Conservation (phyloP, 2,329 filamentous ascomycete genomes). For the Cryphonectria parasitica region DNA sequence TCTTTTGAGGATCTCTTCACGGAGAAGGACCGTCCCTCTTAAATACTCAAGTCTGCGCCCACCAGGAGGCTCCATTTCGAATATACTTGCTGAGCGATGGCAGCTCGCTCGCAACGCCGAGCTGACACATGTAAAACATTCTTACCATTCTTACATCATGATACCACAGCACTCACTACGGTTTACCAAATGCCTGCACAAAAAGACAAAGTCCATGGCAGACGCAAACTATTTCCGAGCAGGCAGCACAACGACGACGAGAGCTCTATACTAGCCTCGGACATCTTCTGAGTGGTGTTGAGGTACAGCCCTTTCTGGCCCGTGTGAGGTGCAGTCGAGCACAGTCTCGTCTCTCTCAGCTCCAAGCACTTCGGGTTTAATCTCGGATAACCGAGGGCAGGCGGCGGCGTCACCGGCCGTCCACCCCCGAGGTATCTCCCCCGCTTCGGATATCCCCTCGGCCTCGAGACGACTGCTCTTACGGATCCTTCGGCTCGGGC, state of each 20-base stretch:
- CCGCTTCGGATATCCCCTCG: background rate
- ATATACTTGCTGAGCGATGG: background rate
- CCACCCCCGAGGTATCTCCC: background rate
- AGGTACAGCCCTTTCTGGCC: background rate
- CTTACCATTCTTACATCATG: background rate
- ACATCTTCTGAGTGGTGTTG: background rate
- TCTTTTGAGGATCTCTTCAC: background rate
- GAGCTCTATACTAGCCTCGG: background rate
- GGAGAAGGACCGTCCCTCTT: background rate
- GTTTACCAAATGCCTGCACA: background rate
- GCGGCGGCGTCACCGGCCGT: background rate
- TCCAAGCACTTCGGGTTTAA: background rate
- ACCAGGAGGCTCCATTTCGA: background rate
- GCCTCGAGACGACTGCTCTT: background rate
- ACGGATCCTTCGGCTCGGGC: background rate
- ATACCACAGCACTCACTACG: background rate
- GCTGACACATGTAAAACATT: background rate
- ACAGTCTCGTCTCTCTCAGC: background rate
- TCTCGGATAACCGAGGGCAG: background rate
- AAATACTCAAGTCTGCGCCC: background rate
- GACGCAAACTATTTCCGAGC: background rate
- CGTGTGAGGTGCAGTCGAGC: background rate
- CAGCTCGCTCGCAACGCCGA: conserved; percentile 4
- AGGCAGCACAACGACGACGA: background rate
- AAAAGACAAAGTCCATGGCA: background rate